phyloP scores from a whole-genome alignment of 1,139 yeast species.

The Eremothecium sinecaudum region DNA sequence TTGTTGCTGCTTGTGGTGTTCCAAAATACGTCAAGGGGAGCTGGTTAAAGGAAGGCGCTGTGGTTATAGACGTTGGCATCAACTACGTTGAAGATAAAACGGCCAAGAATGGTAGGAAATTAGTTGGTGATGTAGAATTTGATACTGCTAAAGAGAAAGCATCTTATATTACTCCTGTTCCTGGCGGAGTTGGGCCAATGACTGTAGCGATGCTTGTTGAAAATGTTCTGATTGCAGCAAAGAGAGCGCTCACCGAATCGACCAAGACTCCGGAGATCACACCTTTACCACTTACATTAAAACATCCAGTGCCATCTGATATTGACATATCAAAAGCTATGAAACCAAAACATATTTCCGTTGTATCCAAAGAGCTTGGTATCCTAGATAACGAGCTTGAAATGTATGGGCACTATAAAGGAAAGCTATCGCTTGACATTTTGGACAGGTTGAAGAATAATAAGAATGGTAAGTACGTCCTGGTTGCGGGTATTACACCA shows the following conservation, averaged over 20 bases:
- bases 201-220: slow-evolving; percentile 75
- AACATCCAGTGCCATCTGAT: slow-evolving; percentile 65
- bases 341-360: slow-evolving; percentile 55
- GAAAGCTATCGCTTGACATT: slow-evolving; percentile 57
- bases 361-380: slow-evolving; percentile 58
- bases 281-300: slow-evolving; percentile 43
- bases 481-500: slow-evolving; percentile 77
- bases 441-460: slow-evolving; percentile 49
- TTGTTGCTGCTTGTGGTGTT: slow-evolving; percentile 69
- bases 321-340: slow-evolving; percentile 67
- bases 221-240: slow-evolving; percentile 59
- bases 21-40: slow-evolving; percentile 64
- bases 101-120: slow-evolving; percentile 53
- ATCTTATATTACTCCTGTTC: slow-evolving; percentile 66
- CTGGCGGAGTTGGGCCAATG: slow-evolving; percentile 90
- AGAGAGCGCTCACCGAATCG: slow-evolving; percentile 36
- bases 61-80: slow-evolving; percentile 73
- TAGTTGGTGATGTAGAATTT: slow-evolving; percentile 74
- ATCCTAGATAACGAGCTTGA: slow-evolving; percentile 55
- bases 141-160: slow-evolving; percentile 48
- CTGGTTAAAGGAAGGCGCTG: slow-evolving; percentile 60
- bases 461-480: slow-evolving; percentile 57
- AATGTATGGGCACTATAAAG: slow-evolving; percentile 65
- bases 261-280: slow-evolving; percentile 44
- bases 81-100: slow-evolving; percentile 57